A percentile compares a stretch with the other conserved stretches of the same genome.
phyloP scores from a whole-genome alignment of 1,139 yeast genomes.

The Kodamaea sp. region DNA sequence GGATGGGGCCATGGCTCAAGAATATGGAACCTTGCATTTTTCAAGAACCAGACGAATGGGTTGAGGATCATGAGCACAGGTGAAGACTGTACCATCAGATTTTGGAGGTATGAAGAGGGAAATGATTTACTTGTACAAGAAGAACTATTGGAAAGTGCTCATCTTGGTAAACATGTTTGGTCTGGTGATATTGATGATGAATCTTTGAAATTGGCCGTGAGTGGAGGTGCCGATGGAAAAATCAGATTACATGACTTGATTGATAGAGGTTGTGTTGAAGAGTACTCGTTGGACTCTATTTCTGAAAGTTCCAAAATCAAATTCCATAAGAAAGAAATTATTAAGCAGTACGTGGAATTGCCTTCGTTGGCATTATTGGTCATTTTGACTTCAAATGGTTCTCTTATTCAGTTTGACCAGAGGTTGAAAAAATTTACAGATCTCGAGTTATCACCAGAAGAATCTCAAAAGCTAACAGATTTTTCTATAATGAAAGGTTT shows the following conservation, averaged over 20 bases:
- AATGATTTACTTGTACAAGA: slow-evolving; percentile 25
- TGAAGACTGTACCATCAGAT: slow-evolving; percentile 86
- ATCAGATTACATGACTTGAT: slow-evolving; percentile 60
- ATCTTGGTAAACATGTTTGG: slow-evolving; percentile 89
- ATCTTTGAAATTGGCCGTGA: slow-evolving; percentile 51
- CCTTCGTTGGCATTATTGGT: slow-evolving; percentile 41
- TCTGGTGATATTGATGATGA: slow-evolving; percentile 60
- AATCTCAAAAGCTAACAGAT: slow-evolving; percentile 33
- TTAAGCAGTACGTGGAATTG: slow-evolving; percentile 61
- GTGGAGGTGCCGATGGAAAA: slow-evolving; percentile 92
- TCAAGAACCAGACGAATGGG: slow-evolving; percentile 22
- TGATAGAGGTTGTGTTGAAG: slow-evolving; percentile 21
- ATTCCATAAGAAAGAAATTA: slow-evolving; percentile 51
- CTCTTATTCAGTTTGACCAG: slow-evolving; percentile 38
- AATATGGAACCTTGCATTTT: slow-evolving; percentile 80
- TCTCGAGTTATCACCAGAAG: slow-evolving; percentile 34
- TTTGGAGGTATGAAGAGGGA: slow-evolving; percentile 57
- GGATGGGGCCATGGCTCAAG: slow-evolving; percentile 98
- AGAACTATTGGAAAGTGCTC: slow-evolving; percentile 56
- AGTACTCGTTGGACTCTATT: slow-evolving; percentile 16
- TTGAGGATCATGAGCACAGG: slow-evolving; percentile 66
- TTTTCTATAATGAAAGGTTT: slow-evolving; percentile 57
- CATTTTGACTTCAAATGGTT: slow-evolving; percentile 65
- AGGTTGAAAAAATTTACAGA: slow-evolving; percentile 13
- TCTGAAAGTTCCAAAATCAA: slow-evolving; percentile 22